phyloP scores from a whole-genome alignment of 2,329 filamentous ascomycete genomes.

The Botrytis pseudocinerea region DNA sequence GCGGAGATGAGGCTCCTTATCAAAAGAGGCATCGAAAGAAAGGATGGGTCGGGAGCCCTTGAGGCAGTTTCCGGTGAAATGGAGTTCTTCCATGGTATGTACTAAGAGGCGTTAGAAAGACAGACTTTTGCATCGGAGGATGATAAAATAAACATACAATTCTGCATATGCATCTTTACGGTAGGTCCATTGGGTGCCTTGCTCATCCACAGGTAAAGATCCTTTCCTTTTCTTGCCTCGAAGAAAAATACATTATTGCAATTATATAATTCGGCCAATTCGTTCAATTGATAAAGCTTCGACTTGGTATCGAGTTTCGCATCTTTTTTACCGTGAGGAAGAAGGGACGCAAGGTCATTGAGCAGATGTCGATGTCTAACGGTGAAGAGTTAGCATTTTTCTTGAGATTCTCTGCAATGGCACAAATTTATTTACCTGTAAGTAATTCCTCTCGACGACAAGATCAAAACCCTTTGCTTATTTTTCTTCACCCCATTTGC shows the following conservation, averaged over 20 bases:
- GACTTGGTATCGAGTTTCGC: conserved; percentile 97
- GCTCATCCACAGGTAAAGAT: conserved; percentile 91
- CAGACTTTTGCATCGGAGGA: not conserved
- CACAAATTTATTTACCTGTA: conserved; percentile 58
- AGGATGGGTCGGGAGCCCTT: conserved; percentile 90
- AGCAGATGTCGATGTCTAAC: conserved; percentile 86
- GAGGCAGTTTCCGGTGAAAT: conserved; percentile 95
- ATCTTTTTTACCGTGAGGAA: conserved; percentile 92
- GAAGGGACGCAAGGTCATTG: conserved; percentile 81
- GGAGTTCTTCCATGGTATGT: conserved; percentile 95
- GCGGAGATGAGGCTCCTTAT: conserved; percentile 74
- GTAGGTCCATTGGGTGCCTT: conserved; percentile 72
- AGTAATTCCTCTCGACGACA: conserved; percentile 90
- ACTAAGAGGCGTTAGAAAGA: conserved; percentile 50
- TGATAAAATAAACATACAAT: conserved; percentile 49
- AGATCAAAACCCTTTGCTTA: conserved; percentile 78
- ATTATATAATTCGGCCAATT: conserved; percentile 74
- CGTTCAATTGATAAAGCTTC: conserved; percentile 79
- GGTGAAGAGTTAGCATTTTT: conserved; percentile 17
- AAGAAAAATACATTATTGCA: conserved; percentile 96
- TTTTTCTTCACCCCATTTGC: conserved; percentile 59
- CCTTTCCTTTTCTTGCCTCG: conserved; percentile 90
- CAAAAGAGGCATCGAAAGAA: conserved; percentile 87
- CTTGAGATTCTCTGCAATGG: conserved; percentile 18
- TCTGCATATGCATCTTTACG: conserved; percentile 73